phyloP scores from a whole-genome alignment of 2,329 filamentous ascomycete species.

The Trichoderma guizhouense region DNA sequence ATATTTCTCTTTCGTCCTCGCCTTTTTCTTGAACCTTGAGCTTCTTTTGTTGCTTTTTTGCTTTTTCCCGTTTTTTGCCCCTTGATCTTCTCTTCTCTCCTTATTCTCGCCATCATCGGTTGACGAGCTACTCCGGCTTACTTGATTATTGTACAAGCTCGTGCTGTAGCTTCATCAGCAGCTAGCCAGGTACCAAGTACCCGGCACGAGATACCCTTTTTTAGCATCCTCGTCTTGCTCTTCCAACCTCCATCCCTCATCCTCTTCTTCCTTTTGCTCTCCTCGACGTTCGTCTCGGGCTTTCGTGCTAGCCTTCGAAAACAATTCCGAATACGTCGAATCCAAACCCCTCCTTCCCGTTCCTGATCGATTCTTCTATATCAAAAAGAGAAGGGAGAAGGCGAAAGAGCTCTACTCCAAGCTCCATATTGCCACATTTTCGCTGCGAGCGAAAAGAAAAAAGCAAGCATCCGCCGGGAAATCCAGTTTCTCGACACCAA shows the following conservation, averaged over 20 bases:
- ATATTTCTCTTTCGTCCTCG: background rate
- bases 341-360: background rate
- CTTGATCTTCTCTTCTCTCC: background rate
- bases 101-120: background rate
- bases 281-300: background rate
- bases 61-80: background rate
- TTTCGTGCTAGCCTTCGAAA: background rate
- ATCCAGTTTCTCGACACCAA: background rate
- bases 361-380: background rate
- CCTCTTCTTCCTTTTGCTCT: background rate
- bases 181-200: background rate
- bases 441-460: background rate
- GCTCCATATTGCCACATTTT: background rate
- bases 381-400: background rate
- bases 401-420: background rate
- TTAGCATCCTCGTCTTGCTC: background rate
- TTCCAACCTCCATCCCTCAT: background rate
- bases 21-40: background rate
- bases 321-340: background rate
- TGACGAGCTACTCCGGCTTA: background rate
- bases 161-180: background rate
- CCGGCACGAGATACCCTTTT: conserved; percentile 8
- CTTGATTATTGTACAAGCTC: background rate
- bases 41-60: background rate
- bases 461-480: background rate